Evolutionary conservation across 352 stramenopile species (phyloP).

Genomic region (Phytopythium sindhum): DNA sequence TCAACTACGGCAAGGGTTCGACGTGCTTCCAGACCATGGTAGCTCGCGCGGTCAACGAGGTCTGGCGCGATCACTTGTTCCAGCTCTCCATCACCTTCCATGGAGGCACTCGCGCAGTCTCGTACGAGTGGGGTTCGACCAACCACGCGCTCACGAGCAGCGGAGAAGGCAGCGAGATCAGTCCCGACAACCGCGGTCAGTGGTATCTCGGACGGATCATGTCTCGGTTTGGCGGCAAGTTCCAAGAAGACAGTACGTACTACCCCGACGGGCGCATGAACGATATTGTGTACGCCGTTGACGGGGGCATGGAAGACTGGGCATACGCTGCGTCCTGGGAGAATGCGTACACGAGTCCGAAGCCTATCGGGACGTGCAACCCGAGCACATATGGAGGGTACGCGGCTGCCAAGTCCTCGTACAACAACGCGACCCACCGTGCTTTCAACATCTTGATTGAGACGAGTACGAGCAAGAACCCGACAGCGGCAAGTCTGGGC

Average conservation of each 20-base stretch:
- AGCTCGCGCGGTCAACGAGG: slow-evolving; percentile 92
- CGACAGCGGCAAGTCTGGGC: slow-evolving; percentile 62
- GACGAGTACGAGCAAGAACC: slow-evolving; percentile 88
- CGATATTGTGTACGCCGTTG: slow-evolving; percentile 93
- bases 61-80: slow-evolving; percentile 95
- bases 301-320: slow-evolving; percentile 97
- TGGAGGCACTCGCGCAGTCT: slow-evolving; percentile 92
- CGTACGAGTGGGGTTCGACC: slow-evolving; percentile 95
- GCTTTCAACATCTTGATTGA: slow-evolving; percentile 95
- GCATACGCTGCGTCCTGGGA: slow-evolving; percentile 88
- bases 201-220: slow-evolving; percentile 51
- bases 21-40: slow-evolving; percentile 94
- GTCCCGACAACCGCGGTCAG: slow-evolving; percentile 53
- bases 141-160: slow-evolving; percentile 58
- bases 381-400: slow-evolving; percentile 89
- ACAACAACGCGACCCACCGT: slow-evolving; percentile 89
- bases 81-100: slow-evolving; percentile 96
- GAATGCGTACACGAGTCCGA: slow-evolving; percentile 37
- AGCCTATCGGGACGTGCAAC: slow-evolving; percentile 68
- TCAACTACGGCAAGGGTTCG: slow-evolving; percentile 87
- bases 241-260: slow-evolving; percentile 48
- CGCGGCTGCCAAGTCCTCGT: slow-evolving; percentile 72
- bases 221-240: slow-evolving; percentile 64
- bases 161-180: slow-evolving; percentile 37
- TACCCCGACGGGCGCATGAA: slow-evolving; percentile 89